Conservation (phyloP, 2,329 filamentous ascomycete species). For the Stromatinia cepivora region DNA sequence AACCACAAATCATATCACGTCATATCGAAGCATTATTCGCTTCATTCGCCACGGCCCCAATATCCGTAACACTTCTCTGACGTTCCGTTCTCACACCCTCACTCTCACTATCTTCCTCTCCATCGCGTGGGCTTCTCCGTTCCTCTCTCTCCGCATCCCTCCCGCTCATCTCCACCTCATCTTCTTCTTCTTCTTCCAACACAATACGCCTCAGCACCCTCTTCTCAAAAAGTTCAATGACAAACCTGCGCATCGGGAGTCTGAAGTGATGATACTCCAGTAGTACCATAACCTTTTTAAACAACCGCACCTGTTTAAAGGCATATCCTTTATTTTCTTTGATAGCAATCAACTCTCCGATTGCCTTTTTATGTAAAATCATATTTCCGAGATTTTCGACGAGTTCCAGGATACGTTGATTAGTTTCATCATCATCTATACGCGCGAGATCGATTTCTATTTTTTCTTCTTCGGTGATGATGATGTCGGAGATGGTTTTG, state of each 20-base stretch:
- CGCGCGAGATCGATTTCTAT: slow-evolving; percentile 48
- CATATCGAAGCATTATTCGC: slow-evolving; percentile 13
- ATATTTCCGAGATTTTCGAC: slow-evolving; percentile 90
- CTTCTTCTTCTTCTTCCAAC: slow-evolving; percentile 59
- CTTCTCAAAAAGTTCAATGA: slow-evolving; percentile 93
- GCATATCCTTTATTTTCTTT: slow-evolving; percentile 72
- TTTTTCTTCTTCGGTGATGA: slow-evolving; percentile 48
- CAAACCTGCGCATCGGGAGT: slow-evolving; percentile 81
- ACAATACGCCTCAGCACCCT: slow-evolving; percentile 82
- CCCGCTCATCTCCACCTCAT: slow-evolving; percentile 44
- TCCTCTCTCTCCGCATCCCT: slow-evolving; percentile 62
- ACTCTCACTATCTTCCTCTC: slow-evolving; percentile 50
- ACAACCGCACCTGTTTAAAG: slow-evolving; percentile 75
- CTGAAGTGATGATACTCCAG: slow-evolving; percentile 89
- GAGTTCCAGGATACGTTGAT: slow-evolving; percentile 76
- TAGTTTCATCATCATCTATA: slow-evolving; percentile 59
- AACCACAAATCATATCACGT: background rate
- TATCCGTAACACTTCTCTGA: slow-evolving; percentile 20
- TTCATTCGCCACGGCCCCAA: background rate
- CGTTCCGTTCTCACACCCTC: slow-evolving; percentile 18
- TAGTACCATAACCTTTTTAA: slow-evolving; percentile 80
- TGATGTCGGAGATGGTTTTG: slow-evolving; percentile 38
- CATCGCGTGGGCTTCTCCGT: slow-evolving; percentile 39
- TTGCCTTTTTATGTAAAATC: slow-evolving; percentile 84
- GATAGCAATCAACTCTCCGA: slow-evolving; percentile 77